phyloP scores from a whole-genome alignment of 306 rosid genomes.

The Gastrolobium bilobum region DNA sequence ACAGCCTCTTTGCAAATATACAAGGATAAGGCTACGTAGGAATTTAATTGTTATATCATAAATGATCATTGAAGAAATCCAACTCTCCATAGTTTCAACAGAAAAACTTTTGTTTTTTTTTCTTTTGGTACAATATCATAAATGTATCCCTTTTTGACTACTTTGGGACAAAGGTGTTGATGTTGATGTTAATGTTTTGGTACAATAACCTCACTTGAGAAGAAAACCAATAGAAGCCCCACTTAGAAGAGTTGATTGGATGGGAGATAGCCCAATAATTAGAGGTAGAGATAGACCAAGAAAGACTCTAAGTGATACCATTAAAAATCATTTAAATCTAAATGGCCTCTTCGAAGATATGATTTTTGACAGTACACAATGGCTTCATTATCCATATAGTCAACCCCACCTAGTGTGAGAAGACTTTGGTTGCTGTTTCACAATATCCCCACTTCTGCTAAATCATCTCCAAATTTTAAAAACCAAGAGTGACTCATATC shows the following conservation, averaged over 20 bases:
- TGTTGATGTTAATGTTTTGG: background rate
- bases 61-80: slow-evolving; percentile 11
- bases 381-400: background rate
- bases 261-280: background rate
- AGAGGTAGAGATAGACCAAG: background rate
- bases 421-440: background rate
- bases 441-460: slow-evolving; percentile 14
- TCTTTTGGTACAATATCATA: background rate
- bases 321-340: background rate
- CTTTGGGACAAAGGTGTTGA: too few relatives aligned
- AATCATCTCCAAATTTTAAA: slow-evolving; percentile 32
- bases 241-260: background rate
- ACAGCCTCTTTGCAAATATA: too few relatives aligned
- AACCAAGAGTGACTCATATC: slow-evolving; percentile 15
- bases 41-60: background rate
- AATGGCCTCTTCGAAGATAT: background rate
- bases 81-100: slow-evolving; percentile 4
- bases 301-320: background rate
- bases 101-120: background rate
- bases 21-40: too few relatives aligned
- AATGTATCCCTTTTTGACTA: too few relatives aligned
- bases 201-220: background rate
- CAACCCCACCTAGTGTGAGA: background rate
- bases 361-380: slow-evolving; percentile 2
- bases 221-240: slow-evolving; percentile 5